Conservation (phyloP, 2,329 filamentous ascomycete species). For the Verticillium nubilum region DNA sequence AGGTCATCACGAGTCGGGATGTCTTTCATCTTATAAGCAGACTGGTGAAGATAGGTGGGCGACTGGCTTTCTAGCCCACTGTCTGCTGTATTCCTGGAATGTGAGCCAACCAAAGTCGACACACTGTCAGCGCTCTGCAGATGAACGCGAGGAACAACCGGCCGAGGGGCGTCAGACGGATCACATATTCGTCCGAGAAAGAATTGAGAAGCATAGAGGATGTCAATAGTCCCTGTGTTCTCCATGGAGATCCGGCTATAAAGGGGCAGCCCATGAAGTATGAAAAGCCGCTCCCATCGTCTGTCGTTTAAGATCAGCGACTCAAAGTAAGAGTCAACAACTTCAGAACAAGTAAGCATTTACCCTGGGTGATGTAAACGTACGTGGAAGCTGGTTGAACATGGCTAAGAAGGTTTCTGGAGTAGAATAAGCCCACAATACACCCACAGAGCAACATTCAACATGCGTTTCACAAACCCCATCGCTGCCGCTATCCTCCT, state of each 20-base stretch:
- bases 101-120: neutral
- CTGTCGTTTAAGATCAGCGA: neutral
- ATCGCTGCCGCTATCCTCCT: constrained; percentile 4
- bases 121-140: neutral
- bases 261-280: neutral
- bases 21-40: neutral
- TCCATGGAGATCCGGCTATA: neutral
- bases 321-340: neutral
- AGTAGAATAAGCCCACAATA: neutral
- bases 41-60: neutral
- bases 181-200: neutral
- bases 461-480: constrained; percentile 8
- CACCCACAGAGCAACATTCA: neutral
- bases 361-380: neutral
- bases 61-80: neutral
- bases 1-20: neutral
- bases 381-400: neutral
- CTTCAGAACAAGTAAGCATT: neutral
- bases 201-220: neutral
- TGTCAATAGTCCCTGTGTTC: neutral
- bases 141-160: neutral
- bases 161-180: neutral
- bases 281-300: neutral
- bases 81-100: neutral
- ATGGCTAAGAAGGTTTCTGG: neutral